Base-by-base conservation (phyloP, 2,329 filamentous ascomycete genomes). In the Phaeosphaeriaceae sp. region DNA sequence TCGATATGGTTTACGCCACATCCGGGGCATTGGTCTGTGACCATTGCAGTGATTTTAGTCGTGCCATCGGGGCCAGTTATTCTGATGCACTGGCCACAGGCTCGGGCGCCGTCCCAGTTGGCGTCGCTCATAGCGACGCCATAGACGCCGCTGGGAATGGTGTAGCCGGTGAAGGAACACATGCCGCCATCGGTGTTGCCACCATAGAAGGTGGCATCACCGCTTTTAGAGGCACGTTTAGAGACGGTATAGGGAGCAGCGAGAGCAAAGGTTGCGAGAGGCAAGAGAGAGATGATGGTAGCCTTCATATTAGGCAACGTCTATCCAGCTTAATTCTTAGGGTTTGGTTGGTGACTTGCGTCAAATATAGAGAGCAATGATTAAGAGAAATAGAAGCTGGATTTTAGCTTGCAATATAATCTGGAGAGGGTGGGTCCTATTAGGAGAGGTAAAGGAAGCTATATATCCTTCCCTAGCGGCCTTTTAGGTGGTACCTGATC, bases 111-210 rank as follows among this genome's bases (percentile, higher is more conserved):
- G 42, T 78, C 70, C 86, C 86, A 89, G 58, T 79, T 81, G 3
- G 77, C 73, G 32, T 79, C 79, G 0, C 85, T 83, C 41, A 85
- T 78, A 1, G 87, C 86, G 8, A 84, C 85, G 46, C 87, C 86
- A 60, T 76, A 83, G 47, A 88, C 70, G 11, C 76, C 75, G 9
- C 79, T 75, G 6, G 86, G 85, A 20, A 88, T 74, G 2, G 79
- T 85, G 74, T 87, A 87, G 42, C 79, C 82, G 6, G 77, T 76
- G 76, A 88, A 87, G 11, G 81, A 83, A 72, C 86, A 89, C 50
- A 78, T 79, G 53, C 86, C 86, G 32, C 85, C 85, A 4, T 72
- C 68, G 2, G 84, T 66, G 64, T 74, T 73, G 6, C 71, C 70
- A 26, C 66, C 68, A 46, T 74, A 74, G 59, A 64, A 71, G 6